Evolutionary conservation across 1,284 basidiomycete species (phyloP).

Genomic region (Ganoderma leucocontextum): DNA sequence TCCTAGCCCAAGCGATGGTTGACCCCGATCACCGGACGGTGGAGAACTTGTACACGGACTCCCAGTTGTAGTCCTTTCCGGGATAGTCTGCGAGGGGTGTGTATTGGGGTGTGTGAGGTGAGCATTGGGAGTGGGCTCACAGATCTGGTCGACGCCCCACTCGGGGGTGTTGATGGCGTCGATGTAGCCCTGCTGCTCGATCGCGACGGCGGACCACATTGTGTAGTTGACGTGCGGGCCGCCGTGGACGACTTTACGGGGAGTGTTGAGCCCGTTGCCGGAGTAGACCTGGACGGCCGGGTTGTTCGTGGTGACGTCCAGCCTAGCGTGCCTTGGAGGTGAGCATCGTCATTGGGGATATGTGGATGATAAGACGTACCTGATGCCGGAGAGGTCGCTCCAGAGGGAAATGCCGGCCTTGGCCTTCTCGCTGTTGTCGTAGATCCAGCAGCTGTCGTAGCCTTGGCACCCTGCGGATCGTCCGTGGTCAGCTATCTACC

Average conservation of each 20-base stretch:
- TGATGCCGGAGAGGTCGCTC: slow-evolving; percentile 58
- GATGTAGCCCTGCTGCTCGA: slow-evolving; percentile 64
- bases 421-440: slow-evolving; percentile 44
- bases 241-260: slow-evolving; percentile 60
- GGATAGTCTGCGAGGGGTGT: slow-evolving; percentile 46
- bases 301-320: slow-evolving; percentile 61
- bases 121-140: slow-evolving; percentile 40
- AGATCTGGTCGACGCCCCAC: slow-evolving; percentile 61
- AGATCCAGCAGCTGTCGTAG: slow-evolving; percentile 49
- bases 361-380: slow-evolving; percentile 39
- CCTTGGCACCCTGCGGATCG: slow-evolving; percentile 33
- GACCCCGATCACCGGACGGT: slow-evolving; percentile 29
- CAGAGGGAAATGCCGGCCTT: slow-evolving; percentile 44
- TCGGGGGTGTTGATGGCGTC: slow-evolving; percentile 64
- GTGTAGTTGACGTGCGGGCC: slow-evolving; percentile 54
- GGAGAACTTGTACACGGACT: slow-evolving; percentile 55
- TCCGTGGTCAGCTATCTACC: background rate
- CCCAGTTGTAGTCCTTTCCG: slow-evolving; percentile 51
- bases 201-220: slow-evolving; percentile 57
- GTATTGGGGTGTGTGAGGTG: too few relatives aligned
- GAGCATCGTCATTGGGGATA: background rate
- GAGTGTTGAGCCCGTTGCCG: slow-evolving; percentile 52
- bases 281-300: slow-evolving; percentile 60
- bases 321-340: slow-evolving; percentile 38
- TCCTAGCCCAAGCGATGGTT: background rate